Percentiles rank a stretch among this genome's conserved stretches.
phyloP scores from a whole-genome alignment of 106 monocot species.

The Platanthera zijinensis region DNA sequence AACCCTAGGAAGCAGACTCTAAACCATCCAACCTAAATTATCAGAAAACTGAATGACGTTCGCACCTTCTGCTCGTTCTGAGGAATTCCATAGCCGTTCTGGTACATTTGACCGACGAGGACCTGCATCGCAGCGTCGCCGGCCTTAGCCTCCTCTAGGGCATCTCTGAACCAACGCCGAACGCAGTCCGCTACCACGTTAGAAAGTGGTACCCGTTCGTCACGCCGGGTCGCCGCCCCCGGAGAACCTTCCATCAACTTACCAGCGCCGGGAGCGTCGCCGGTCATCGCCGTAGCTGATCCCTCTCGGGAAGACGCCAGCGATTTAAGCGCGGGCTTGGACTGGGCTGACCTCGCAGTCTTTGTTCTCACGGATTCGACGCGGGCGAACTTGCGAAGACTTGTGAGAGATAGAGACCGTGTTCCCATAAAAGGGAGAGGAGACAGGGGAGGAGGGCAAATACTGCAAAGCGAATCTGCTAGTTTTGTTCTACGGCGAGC shows the following conservation, averaged over 20 bases:
- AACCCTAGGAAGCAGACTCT: background rate
- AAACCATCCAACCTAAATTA: background rate
- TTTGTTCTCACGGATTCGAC: background rate
- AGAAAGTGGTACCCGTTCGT: slow-evolving; percentile 38
- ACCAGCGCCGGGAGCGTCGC: background rate
- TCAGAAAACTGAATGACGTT: background rate
- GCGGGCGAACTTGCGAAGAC: slow-evolving; percentile 5
- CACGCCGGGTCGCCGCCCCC: slow-evolving; percentile 3
- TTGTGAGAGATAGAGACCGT: background rate
- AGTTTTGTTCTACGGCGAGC: background rate
- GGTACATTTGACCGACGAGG: slow-evolving; percentile 91
- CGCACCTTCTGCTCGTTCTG: slow-evolving; percentile 67
- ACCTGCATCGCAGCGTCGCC: slow-evolving; percentile 87
- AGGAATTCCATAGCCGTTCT: slow-evolving; percentile 62
- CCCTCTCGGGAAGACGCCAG: slow-evolving; percentile 1
- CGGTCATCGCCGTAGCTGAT: background rate
- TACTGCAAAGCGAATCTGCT: background rate
- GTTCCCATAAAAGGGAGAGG: slow-evolving; percentile 7
- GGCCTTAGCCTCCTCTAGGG: slow-evolving; percentile 74
- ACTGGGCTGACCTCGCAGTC: background rate
- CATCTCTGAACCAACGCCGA: slow-evolving; percentile 80
- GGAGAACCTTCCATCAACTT: slow-evolving; percentile 2
- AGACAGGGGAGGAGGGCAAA: background rate
- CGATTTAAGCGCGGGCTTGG: background rate
- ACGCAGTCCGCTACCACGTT: slow-evolving; percentile 78